Percentiles rank a stretch among this genome's conserved stretches.
Conservation (phyloP, 441 rosid genomes). For the Populus hybrid region DNA sequence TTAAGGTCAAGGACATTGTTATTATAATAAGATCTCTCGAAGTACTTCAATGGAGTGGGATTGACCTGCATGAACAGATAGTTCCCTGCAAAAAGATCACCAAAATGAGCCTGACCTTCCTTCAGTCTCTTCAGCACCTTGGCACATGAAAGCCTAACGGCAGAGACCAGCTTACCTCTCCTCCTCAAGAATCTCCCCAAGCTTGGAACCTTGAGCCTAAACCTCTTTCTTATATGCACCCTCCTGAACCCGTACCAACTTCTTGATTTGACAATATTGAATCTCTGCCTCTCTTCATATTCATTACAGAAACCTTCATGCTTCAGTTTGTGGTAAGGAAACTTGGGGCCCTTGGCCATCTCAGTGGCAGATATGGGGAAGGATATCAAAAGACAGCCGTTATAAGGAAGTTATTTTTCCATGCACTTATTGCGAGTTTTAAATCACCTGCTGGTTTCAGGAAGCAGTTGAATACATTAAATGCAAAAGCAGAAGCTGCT, state of each 20-base stretch:
- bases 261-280: constrained; percentile 23
- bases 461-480: constrained; percentile 38
- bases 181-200: constrained; percentile 50
- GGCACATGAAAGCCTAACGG: constrained; percentile 35
- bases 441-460: constrained; percentile 8
- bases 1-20: constrained; percentile 9
- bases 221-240: constrained; percentile 40
- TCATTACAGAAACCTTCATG: constrained; percentile 31
- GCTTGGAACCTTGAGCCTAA: constrained; percentile 52
- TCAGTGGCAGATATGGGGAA: no score
- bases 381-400: background rate
- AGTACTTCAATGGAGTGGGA: constrained; percentile 51
- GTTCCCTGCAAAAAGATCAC: constrained; percentile 87
- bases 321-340: constrained; percentile 40
- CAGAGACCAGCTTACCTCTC: constrained; percentile 36
- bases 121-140: constrained; percentile 64
- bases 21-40: constrained; percentile 27
- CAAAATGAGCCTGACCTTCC: constrained; percentile 66
- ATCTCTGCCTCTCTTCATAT: constrained; percentile 16
- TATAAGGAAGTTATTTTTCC: background rate
- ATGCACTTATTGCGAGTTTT: background rate
- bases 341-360: constrained; percentile 24
- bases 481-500: constrained; percentile 19
- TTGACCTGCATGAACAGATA: constrained; percentile 84
- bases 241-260: constrained; percentile 36